These are phyloP conservation scores for Pythium plurisporium DNA, from an alignment of 352 stramenopile genomes.

Conservation along the genomic window DNA sequence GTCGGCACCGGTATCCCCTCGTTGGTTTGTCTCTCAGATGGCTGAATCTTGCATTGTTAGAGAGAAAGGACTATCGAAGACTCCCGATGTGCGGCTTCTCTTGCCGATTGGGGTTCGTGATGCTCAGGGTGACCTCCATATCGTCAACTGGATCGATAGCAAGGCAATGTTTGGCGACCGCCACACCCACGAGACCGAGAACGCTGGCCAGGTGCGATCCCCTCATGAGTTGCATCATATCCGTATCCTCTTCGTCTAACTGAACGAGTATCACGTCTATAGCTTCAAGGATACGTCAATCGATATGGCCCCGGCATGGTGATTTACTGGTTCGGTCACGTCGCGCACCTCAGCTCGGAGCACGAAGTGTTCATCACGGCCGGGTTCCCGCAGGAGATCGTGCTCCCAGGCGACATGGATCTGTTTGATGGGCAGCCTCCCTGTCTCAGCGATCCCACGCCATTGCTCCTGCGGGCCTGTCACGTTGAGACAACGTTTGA, in stretches of 20 bases:
- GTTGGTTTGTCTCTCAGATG: neutral
- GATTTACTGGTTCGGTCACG: slow-evolving; percentile 86
- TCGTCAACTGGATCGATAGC: slow-evolving; percentile 90
- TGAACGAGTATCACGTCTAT: neutral
- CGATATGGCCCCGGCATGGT: slow-evolving; percentile 83
- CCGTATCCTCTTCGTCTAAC: slow-evolving; percentile 1
- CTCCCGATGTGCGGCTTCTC: slow-evolving; percentile 75
- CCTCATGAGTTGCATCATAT: neutral
- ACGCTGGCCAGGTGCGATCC: slow-evolving; percentile 41
- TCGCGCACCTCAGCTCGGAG: slow-evolving; percentile 49
- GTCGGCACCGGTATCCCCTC: neutral
- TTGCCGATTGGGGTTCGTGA: slow-evolving; percentile 79
- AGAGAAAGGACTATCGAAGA: slow-evolving; percentile 82
- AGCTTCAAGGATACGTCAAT: slow-evolving; percentile 79
- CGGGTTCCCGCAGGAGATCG: slow-evolving; percentile 46
- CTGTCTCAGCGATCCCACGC: neutral
- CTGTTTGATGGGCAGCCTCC: slow-evolving; percentile 21
- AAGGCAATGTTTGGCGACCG: slow-evolving; percentile 88
- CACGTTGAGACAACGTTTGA: slow-evolving; percentile 15
- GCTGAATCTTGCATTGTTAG: slow-evolving; percentile 9
- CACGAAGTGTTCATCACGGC: slow-evolving; percentile 60
- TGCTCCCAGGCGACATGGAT: slow-evolving; percentile 50
- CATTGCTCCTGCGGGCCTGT: neutral
- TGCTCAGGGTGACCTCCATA: slow-evolving; percentile 33
- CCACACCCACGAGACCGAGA: slow-evolving; percentile 75